Evolutionary conservation across 805 yeast genomes (phyloP), one percentile per base, ranked within the genome.

Genomic region (Candida pseudofarinosa): DNA sequence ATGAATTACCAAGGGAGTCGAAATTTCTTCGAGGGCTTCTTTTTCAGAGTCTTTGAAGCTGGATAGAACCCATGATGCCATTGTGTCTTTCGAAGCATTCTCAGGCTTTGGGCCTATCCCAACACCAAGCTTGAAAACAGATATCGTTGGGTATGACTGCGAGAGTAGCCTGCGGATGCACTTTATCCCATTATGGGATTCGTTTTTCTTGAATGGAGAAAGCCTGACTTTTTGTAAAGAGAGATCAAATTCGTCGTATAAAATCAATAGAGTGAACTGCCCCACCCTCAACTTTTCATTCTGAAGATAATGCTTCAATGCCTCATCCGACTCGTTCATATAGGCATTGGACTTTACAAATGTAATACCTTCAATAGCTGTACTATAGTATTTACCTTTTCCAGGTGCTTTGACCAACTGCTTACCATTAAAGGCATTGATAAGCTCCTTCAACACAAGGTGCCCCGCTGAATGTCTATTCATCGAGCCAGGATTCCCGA

Each of bases 31-130:
- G 30, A 62, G 45, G 20, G 31, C 33, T 20, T 37, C 26, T 38
- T 52, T 52, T 42, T 69, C 73, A 1, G 48, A 46, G 8, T 33
- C 49, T 19, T 45, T 56, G 47, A 69, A 65, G 16, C 49, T 46
- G 3, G 71, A 55, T n/a, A 69, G 55, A n/a, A 69, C 74, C 74
- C 74, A 69, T 10, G 56, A 42, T 1, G 65, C 64, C 68, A 69
- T 68, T 2, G 60, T 53, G 37, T 60, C 67, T 33, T 53, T 55
- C 6, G 60, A 51, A 1, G 71, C 64, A 42, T 50, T 56, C n/a
- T 40, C 28, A 1, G 74, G 75, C 45, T 69, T 69, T 4, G 75
- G 75, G 1, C 75, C 75, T 19, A 69, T 65, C 1, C 71, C 74
- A 3, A 69, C 48, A 0, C 71, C 73, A 15, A 69, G 50, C 47